Conservation (phyloP, 352 stramenopile species). For the Globisporangium middletonii region DNA sequence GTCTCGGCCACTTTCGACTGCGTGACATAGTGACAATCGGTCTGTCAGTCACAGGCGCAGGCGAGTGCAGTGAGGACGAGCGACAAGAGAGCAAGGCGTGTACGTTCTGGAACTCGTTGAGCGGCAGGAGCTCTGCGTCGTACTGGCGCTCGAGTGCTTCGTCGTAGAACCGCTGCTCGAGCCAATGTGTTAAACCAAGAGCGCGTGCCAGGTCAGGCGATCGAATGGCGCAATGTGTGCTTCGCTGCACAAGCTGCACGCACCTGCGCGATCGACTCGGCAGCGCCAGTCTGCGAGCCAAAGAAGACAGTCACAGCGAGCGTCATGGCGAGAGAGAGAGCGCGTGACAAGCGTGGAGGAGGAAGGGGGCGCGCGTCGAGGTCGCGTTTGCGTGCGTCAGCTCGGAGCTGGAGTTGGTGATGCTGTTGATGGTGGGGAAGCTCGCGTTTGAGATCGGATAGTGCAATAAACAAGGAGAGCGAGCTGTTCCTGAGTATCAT, state of each 20-base stretch:
- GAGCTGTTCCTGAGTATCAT: too few species aligned
- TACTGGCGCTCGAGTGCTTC: conserved; percentile 54
- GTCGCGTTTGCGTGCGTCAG: too few species aligned
- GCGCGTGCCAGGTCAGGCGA: not conserved
- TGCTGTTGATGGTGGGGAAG: too few species aligned
- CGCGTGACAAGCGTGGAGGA: too few species aligned
- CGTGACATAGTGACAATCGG: not conserved
- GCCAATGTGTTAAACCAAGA: not conserved
- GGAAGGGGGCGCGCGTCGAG: too few species aligned
- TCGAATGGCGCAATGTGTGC: not conserved
- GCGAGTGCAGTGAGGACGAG: not conserved
- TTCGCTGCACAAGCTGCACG: not conserved
- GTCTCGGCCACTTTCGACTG: conserved; percentile 37
- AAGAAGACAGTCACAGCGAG: conserved; percentile 60
- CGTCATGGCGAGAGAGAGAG: conserved; percentile 6
- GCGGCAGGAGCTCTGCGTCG: conserved; percentile 38
- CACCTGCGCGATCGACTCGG: conserved; percentile 82
- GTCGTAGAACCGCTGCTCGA: conserved; percentile 50
- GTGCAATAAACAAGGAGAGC: too few species aligned
- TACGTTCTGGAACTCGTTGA: conserved; percentile 75
- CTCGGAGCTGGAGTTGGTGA: too few species aligned
- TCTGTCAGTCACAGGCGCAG: not conserved
- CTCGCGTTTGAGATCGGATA: too few species aligned
- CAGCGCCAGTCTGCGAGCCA: conserved; percentile 85
- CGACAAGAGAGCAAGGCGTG: not conserved